Percentiles rank a stretch among this genome's conserved stretches.
Evolutionary conservation across 805 yeast species (phyloP).

Genomic region (Metschnikowia borealis): DNA sequence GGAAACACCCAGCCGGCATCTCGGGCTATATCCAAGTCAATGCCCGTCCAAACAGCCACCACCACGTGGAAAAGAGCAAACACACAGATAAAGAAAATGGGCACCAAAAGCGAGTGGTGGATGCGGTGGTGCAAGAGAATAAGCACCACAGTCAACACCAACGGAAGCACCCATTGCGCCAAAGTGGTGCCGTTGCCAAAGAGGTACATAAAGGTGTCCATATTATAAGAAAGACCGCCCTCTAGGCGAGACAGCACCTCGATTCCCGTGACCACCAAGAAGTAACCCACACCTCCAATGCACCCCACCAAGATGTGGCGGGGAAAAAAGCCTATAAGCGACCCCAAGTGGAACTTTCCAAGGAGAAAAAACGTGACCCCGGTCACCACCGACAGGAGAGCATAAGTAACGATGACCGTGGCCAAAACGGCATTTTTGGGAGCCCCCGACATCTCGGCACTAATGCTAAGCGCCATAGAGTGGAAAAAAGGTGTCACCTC

Average conservation of each 20-base stretch:
- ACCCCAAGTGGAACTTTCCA: slow-evolving; percentile 79
- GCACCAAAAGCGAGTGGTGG: slow-evolving; percentile 71
- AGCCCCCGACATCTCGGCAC: slow-evolving; percentile 45
- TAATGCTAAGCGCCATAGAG: slow-evolving; percentile 79
- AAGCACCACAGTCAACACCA: slow-evolving; percentile 56
- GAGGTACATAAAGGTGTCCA: slow-evolving; percentile 49
- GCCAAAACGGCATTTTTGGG: slow-evolving; percentile 57
- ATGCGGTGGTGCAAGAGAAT: slow-evolving; percentile 52
- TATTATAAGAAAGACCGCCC: slow-evolving; percentile 64
- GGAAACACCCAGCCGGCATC: slow-evolving; percentile 81
- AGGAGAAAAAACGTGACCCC: slow-evolving; percentile 74
- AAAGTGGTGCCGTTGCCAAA: slow-evolving; percentile 36
- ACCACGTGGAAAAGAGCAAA: slow-evolving; percentile 66
- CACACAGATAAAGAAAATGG: slow-evolving; percentile 70
- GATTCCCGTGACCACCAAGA: slow-evolving; percentile 81
- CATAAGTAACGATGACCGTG: slow-evolving; percentile 84
- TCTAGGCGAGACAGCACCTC: slow-evolving; percentile 85
- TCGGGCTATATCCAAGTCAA: slow-evolving; percentile 61
- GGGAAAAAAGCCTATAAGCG: slow-evolving; percentile 91
- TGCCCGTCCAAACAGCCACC: slow-evolving; percentile 59
- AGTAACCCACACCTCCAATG: slow-evolving; percentile 97
- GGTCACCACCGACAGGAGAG: slow-evolving; percentile 77
- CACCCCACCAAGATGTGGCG: slow-evolving; percentile 95
- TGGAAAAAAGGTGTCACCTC: slow-evolving; percentile 99
- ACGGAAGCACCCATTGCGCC: slow-evolving; percentile 65